Evolutionary conservation across 2,329 filamentous ascomycete genomes (phyloP).

Genomic region (Balansia obtecta): DNA sequence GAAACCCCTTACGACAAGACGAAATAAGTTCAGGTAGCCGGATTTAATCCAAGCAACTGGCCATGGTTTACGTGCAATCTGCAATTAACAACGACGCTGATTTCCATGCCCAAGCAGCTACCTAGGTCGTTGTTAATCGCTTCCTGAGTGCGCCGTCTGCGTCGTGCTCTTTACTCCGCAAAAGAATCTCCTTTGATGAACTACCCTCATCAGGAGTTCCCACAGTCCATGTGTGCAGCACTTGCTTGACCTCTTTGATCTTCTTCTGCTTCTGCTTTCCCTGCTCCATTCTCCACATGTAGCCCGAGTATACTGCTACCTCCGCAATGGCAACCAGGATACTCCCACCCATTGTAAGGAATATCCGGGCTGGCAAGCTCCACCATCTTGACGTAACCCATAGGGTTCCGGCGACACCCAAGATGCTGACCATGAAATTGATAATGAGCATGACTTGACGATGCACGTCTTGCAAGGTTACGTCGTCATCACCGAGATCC

Average conservation of each 20-base stretch:
- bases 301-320: conserved; percentile 65
- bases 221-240: conserved; percentile 61
- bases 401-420: conserved; percentile 64
- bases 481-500: conserved; percentile 46
- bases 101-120: background rate
- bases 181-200: conserved; percentile 13
- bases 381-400: conserved; percentile 72
- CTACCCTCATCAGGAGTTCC: conserved; percentile 23
- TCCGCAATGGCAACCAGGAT: conserved; percentile 62
- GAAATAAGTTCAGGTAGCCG: background rate
- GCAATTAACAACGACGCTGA: background rate
- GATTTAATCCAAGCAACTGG: too few species aligned
- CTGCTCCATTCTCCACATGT: conserved; percentile 57
- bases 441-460: conserved; percentile 75
- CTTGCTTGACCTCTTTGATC: conserved; percentile 52
- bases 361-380: conserved; percentile 57
- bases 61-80: background rate
- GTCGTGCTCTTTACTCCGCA: conserved; percentile 12
- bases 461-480: conserved; percentile 61
- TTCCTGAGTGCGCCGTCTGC: conserved; percentile 14
- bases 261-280: conserved; percentile 51
- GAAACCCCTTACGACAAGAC: background rate
- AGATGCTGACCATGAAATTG: conserved; percentile 79
- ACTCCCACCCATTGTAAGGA: conserved; percentile 58
- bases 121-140: conserved; percentile 10